Percentiles rank a stretch among this genome's conserved stretches.
Conservation (phyloP, 805 yeast genomes). For the Yarrowia hollandica region DNA sequence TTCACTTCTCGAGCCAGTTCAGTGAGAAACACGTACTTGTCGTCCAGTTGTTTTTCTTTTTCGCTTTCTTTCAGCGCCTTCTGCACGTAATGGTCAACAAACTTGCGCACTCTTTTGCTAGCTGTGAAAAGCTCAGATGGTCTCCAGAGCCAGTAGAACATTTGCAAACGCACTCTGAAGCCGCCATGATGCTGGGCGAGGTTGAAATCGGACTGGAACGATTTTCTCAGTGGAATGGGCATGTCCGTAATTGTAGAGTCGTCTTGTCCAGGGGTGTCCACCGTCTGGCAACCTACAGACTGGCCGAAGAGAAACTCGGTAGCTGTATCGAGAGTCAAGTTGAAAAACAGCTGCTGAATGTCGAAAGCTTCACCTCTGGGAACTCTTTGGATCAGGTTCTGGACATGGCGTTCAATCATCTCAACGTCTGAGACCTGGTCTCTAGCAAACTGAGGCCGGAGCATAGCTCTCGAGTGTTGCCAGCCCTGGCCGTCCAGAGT, state of each 20-base stretch:
- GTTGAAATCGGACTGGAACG: conserved; percentile 34
- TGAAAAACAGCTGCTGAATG: conserved; percentile 38
- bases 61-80: conserved; percentile 40
- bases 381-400: conserved; percentile 26
- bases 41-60: conserved; percentile 33
- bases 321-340: conserved; percentile 41
- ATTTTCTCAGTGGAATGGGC: conserved; percentile 3
- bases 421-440: conserved; percentile 40
- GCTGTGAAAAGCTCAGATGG: conserved; percentile 37
- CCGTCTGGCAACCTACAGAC: conserved; percentile 34
- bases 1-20: conserved; percentile 53
- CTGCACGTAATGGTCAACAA: conserved; percentile 46
- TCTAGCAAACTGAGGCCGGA: conserved; percentile 43
- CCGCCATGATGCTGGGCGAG: conserved; percentile 33
- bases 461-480: conserved; percentile 43
- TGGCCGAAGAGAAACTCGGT: conserved; percentile 43
- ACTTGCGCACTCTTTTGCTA: conserved; percentile 40
- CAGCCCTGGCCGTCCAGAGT: conserved; percentile 42
- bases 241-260: conserved; percentile 18
- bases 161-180: conserved; percentile 33
- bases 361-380: conserved; percentile 33
- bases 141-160: conserved; percentile 32
- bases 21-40: conserved; percentile 50
- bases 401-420: conserved; percentile 37
- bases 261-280: conserved; percentile 30